phyloP scores from a whole-genome alignment of 768 basidiomycete species.

The Butyriboletus loyo region DNA sequence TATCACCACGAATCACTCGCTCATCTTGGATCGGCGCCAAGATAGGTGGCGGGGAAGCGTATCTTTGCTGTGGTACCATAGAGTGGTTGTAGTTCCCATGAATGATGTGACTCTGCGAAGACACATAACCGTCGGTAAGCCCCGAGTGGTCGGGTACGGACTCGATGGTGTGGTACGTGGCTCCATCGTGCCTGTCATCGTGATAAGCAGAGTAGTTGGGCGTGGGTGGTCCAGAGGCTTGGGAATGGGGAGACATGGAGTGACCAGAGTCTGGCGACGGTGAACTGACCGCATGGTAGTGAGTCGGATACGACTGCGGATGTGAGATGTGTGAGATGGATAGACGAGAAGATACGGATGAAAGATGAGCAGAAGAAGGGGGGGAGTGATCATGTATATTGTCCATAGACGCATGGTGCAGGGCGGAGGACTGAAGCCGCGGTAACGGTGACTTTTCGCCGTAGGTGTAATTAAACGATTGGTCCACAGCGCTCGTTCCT shows the following conservation, averaged over 20 bases:
- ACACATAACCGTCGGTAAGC: conserved; percentile 33
- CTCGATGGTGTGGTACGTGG: conserved; percentile 38
- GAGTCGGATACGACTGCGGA: conserved; percentile 43
- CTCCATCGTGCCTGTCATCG: conserved; percentile 39
- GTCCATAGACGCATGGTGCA: conserved; percentile 29
- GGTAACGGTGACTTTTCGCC: conserved; percentile 29
- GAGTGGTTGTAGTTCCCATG: conserved; percentile 25
- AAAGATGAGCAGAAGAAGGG: conserved; percentile 29
- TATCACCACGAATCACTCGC: conserved; percentile 31
- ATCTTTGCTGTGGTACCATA: conserved; percentile 31
- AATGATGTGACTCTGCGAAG: conserved; percentile 27
- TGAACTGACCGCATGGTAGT: conserved; percentile 36
- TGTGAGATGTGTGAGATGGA: conserved; percentile 62
- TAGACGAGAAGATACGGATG: conserved; percentile 48
- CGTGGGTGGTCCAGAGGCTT: conserved; percentile 30
- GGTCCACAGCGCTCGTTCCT: conserved; percentile 24
- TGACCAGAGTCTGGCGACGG: conserved; percentile 53
- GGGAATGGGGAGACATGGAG: conserved; percentile 40
- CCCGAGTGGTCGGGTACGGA: conserved; percentile 29
- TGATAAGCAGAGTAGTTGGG: conserved; percentile 45
- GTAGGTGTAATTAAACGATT: conserved; percentile 30
- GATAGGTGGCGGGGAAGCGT: conserved; percentile 52
- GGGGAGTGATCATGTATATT: conserved; percentile 30
- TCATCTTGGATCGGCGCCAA: conserved; percentile 54
- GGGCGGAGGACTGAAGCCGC: conserved; percentile 28